These are phyloP conservation scores for Candida suzukii DNA, from an alignment of 805 yeast species.

Conservation along the genomic window DNA sequence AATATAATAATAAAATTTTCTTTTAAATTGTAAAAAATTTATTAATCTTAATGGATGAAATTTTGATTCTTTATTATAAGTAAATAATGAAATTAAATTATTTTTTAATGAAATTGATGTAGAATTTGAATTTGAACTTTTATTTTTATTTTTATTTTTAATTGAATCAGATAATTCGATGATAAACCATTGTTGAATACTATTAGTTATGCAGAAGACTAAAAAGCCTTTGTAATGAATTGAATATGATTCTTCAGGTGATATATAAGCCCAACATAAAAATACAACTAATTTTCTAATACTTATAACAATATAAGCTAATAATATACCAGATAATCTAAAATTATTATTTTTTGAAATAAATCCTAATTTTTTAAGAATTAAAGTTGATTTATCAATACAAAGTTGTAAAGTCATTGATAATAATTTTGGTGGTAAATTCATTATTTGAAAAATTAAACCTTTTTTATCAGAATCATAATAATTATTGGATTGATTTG, in stretches of 20 bases:
- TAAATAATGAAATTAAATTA: background rate
- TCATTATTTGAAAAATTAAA: slow-evolving; percentile 9
- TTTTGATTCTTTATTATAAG: background rate
- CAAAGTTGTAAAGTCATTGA: slow-evolving; percentile 13
- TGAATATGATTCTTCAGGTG: slow-evolving; percentile 20
- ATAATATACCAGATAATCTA: slow-evolving; percentile 7
- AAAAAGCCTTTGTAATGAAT: slow-evolving; percentile 20
- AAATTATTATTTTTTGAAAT: background rate
- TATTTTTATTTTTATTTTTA: background rate
- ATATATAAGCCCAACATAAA: slow-evolving; percentile 20
- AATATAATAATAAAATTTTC: slow-evolving; percentile 9
- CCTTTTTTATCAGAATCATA: slow-evolving; percentile 8
- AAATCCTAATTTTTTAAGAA: slow-evolving; percentile 1
- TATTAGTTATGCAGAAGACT: slow-evolving; percentile 14
- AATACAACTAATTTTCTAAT: slow-evolving; percentile 21
- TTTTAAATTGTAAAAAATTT: slow-evolving; percentile 6
- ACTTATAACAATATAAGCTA: slow-evolving; percentile 19
- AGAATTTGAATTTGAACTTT: no score
- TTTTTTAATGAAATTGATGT: background rate
- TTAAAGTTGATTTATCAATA: slow-evolving; percentile 4
- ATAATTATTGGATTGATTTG: background rate
- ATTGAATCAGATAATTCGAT: slow-evolving; percentile 8
- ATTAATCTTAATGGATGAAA: slow-evolving; percentile 1
- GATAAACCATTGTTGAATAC: slow-evolving; percentile 22
- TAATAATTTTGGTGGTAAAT: slow-evolving; percentile 17